Base-by-base conservation (phyloP, 2,329 filamentous ascomycete species). In the Dactylella cylindrospora region DNA sequence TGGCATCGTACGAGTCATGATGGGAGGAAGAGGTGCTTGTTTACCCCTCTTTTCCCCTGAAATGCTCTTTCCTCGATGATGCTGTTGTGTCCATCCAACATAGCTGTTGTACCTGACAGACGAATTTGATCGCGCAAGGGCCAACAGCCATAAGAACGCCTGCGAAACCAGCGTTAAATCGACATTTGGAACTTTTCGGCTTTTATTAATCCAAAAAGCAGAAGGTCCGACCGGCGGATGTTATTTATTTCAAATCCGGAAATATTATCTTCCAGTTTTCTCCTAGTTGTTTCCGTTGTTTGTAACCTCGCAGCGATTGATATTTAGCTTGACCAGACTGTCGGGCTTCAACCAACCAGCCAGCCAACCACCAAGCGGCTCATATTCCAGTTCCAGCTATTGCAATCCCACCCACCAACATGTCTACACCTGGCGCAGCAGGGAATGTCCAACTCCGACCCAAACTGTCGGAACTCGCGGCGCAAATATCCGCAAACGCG, bases 381-480 rank as follows among this genome's bases (percentile, higher is more conserved):
- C 19, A 10, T 20, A 7, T 9, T 19, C 33, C 17, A 23, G 36
- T 9, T 40, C 9, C 22, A 36, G 35, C 29, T 20, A 23, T 31
- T 43, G 33, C 52, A 43, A 33, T 3, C 22, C 5, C 31, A 13
- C 33, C 32, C 20, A 35, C 29, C 28, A 44, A 20, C 29, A 54
- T 61, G 54, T 33, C 50, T n/a, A 20, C 39, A 4, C 23, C 50
- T 45, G 25, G 29, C 5, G 13, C 32, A 31, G 31, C 49, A 49
- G 55, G 47, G 28, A 49, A 47, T 12, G 45, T 35, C 19, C 44
- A 53, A 32, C 40, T 62, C 26, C 57, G 49, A 54, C 49, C 49
- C 46, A 62, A 54, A 50, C 57, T 62, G 57, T 62, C 57, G 57
- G 57, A 62, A 54, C 57, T 62, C 3, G 57, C 57, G 15, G 57